Evolutionary conservation across 805 yeast genomes (phyloP), one percentile per base, ranked within the genome.

Genomic region (Brettanomyces nanus): DNA sequence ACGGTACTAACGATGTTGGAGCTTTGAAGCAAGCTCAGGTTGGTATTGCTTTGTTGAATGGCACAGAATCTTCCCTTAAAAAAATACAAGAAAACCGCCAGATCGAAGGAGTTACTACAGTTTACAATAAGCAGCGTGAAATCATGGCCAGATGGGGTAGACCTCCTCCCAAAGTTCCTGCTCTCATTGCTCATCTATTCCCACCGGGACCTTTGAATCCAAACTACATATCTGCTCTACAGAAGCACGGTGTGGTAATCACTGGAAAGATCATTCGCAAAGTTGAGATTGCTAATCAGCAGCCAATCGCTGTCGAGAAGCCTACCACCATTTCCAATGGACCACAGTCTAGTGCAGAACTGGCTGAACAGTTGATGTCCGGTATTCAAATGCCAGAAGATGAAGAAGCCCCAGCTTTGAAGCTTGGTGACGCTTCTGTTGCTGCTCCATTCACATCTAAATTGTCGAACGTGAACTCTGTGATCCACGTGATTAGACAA

Each of bases 1-100:
- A 92, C 65, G 98, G 98, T 64, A 92, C 98, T n/a, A 92, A 92
- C 58, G 98, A 92, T 69, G 98, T 92, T 36, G 98, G 98, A 62
- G 98, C 98, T 38, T 75, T 92, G 64, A 92, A 92, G 62, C 97
- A 92, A 67, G 97, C 98, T 2, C 95, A 92, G 56, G 82, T 92
- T 55, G 98, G 98, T 69, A 85, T 92, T 58, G 98, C 98, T n/a
- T 68, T 92, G 50, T 72, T 92, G 59, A 92, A 92, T 54, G 98
- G 97, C 64, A 89, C 98, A 40, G 95, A 85, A 56, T 96, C 85
- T 38, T 83, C 95, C 33, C 69, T 92, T 77, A 83, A 83, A 63
- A 85, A 87, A 63, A 75, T 89, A 42, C 85, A 82, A 38, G 97
- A 90, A 46, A 75, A 77, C 60, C 77, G 82, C 53, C 80, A 73